These are phyloP conservation scores for Podosphaera xanthii DNA, from an alignment of 2,329 filamentous ascomycete genomes.

Conservation along the genomic window DNA sequence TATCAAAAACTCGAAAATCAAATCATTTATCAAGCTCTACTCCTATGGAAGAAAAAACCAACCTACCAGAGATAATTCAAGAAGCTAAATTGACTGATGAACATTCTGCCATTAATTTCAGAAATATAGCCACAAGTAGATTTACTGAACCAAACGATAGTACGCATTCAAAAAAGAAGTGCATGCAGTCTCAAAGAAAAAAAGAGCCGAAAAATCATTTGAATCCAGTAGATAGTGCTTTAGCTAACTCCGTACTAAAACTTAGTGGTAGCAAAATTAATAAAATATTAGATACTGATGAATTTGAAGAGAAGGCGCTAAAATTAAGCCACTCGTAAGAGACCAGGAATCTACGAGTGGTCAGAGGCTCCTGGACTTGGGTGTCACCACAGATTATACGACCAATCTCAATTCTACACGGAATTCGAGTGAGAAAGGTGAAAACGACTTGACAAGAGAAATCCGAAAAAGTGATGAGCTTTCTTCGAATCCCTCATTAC, in stretches of 20 bases:
- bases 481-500: background rate
- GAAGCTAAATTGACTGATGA: background rate
- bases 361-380: slow-evolving; percentile 13
- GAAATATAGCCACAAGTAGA: background rate
- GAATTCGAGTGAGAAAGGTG: background rate
- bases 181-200: background rate
- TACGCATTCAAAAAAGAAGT: background rate
- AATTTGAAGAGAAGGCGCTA: slow-evolving; percentile 6
- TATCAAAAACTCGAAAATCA: background rate
- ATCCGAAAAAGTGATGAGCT: background rate
- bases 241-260: background rate
- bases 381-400: slow-evolving; percentile 1
- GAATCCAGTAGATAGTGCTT: background rate
- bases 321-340: slow-evolving; percentile 17
- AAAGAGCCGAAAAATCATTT: background rate
- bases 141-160: background rate
- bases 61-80: background rate
- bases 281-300: background rate
- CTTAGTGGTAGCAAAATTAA: background rate
- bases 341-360: slow-evolving; percentile 17
- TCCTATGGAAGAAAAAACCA: background rate
- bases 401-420: background rate
- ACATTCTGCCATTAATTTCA: background rate
- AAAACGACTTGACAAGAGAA: background rate
- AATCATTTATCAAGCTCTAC: background rate